A percentile compares a stretch with the other conserved stretches of the same genome.
Evolutionary conservation across 345 rosid species (phyloP).

Genomic region (Brassica incana): DNA sequence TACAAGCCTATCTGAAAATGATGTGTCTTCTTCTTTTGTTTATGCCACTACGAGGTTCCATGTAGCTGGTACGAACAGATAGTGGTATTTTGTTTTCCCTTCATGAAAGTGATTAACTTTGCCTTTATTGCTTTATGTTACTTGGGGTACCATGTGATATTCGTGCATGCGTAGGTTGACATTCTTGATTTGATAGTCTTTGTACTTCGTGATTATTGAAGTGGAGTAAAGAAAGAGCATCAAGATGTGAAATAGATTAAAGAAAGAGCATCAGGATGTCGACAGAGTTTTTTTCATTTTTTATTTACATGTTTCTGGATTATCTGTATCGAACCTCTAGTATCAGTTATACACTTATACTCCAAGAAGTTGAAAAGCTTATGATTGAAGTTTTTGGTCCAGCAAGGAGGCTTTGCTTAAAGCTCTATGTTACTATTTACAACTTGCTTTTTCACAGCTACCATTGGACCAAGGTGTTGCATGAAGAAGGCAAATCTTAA

Average conservation of each 20-base stretch:
- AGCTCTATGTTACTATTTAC: background rate
- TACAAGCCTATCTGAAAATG: slow-evolving; percentile 30
- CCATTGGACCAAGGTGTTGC: too few relatives aligned
- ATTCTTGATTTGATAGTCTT: slow-evolving; percentile 23
- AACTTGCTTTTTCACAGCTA: slow-evolving; percentile 6
- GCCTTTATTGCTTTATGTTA: slow-evolving; percentile 28
- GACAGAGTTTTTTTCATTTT: background rate
- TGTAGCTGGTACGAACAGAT: slow-evolving; percentile 30
- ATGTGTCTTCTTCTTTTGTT: slow-evolving; percentile 20
- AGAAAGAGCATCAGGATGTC: background rate
- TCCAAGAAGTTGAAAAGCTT: background rate
- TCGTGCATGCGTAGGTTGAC: slow-evolving; percentile 22
- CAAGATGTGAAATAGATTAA: background rate
- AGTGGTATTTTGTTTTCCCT: slow-evolving; percentile 25
- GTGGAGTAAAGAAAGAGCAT: background rate
- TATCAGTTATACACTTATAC: background rate
- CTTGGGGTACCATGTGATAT: slow-evolving; percentile 24
- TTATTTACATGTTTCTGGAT: background rate
- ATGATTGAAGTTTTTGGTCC: background rate
- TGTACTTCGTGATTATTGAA: slow-evolving; percentile 6
- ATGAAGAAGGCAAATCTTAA: too few relatives aligned
- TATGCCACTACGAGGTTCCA: slow-evolving; percentile 34
- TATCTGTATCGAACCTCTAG: background rate
- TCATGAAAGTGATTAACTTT: slow-evolving; percentile 33
- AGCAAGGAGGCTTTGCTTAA: background rate